Percentiles rank a stretch among this genome's conserved stretches.
These are phyloP conservation scores for Datura wrightii DNA, from an alignment of 257 asterid genomes.

Conservation along the genomic window DNA sequence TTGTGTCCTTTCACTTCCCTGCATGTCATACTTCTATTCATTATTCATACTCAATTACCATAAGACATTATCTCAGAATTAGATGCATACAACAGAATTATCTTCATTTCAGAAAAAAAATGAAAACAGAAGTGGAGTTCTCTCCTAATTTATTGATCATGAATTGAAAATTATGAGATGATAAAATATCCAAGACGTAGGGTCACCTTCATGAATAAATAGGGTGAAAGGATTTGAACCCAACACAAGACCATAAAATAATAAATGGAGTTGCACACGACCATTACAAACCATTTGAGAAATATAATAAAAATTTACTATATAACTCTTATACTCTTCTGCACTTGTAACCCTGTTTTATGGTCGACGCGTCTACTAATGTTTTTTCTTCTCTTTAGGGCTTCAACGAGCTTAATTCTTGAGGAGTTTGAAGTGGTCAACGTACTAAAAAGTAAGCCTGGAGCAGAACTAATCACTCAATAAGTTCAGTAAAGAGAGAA, in stretches of 20 bases:
- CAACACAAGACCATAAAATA: neutral
- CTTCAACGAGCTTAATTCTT: neutral
- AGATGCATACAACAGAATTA: neutral
- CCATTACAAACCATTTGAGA: slow-evolving; percentile 3
- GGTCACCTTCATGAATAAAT: neutral
- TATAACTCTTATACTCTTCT: neutral
- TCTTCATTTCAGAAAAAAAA: neutral
- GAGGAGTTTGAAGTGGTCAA: neutral
- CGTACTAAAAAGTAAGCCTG: neutral
- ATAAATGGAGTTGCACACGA: neutral
- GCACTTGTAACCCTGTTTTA: neutral
- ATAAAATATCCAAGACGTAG: neutral
- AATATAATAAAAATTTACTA: neutral
- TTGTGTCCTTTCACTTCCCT: neutral
- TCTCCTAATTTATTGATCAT: neutral
- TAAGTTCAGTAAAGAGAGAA: neutral
- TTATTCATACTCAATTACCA: neutral
- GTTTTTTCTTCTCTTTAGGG: neutral
- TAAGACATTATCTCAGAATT: neutral
- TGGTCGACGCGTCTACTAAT: neutral
- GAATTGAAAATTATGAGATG: neutral
- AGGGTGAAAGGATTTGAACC: neutral
- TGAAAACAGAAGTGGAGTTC: neutral
- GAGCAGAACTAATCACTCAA: neutral
- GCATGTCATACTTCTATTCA: neutral